Conservation (phyloP, 345 rosid genomes). For the Noccaea bulbosa region DNA sequence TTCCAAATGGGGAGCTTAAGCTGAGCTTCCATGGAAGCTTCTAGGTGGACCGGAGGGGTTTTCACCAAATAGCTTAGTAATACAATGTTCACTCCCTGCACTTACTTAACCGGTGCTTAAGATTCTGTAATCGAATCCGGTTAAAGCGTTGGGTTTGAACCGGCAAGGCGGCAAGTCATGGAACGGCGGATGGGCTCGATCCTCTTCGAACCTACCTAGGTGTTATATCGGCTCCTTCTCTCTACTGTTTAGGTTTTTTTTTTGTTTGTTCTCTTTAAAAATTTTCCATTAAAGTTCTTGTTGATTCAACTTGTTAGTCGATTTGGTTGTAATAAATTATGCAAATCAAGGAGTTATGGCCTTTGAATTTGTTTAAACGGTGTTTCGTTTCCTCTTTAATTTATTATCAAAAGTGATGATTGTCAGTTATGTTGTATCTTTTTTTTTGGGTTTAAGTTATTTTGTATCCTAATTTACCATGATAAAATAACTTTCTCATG, state of each 20-base stretch:
- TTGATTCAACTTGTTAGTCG: not conserved
- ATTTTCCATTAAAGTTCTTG: not conserved
- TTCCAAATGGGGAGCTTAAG: slow-evolving; percentile 23
- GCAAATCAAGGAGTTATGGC: slow-evolving; percentile 5
- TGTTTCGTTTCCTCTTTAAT: not conserved
- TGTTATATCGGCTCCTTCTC: slow-evolving; percentile 36
- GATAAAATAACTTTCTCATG: too few species aligned
- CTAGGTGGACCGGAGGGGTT: slow-evolving; percentile 20
- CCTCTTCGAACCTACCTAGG: slow-evolving; percentile 44
- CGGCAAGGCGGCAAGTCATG: slow-evolving; percentile 49
- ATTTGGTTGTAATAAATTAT: slow-evolving; percentile 4
- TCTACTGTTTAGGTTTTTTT: slow-evolving; percentile 1
- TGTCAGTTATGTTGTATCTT: too few species aligned
- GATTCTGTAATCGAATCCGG: slow-evolving; percentile 1
- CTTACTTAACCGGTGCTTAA: slow-evolving; percentile 12
- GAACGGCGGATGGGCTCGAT: slow-evolving; percentile 39
- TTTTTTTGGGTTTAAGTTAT: too few species aligned
- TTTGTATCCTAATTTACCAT: too few species aligned
- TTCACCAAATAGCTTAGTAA: slow-evolving; percentile 24
- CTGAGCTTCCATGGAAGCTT: slow-evolving; percentile 36
- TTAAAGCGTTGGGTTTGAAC: slow-evolving; percentile 33
- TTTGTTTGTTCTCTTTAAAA: not conserved
- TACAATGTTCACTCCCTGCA: slow-evolving; percentile 27
- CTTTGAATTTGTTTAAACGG: slow-evolving; percentile 21
- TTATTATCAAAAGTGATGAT: too few species aligned